phyloP scores from a whole-genome alignment of 176 grass and related monocot genomes.

The Avena sativa region DNA sequence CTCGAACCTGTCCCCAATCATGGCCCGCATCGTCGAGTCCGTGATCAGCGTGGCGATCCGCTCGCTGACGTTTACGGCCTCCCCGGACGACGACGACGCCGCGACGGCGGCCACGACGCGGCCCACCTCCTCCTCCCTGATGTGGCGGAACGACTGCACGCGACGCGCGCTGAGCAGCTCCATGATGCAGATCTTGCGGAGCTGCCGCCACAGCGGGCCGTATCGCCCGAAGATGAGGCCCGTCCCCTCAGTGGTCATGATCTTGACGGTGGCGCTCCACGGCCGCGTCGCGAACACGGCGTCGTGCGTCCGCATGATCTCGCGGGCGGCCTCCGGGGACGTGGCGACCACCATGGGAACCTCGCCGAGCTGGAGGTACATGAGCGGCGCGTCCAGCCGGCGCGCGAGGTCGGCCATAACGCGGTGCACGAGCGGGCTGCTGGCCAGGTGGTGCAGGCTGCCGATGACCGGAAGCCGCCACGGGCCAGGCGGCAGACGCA shows the following conservation, averaged over 20 bases:
- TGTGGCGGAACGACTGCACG: constrained; percentile 41
- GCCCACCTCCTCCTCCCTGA: constrained; percentile 40
- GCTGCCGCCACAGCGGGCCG: constrained; percentile 39
- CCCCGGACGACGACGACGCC: background rate
- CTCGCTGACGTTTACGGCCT: constrained; percentile 39
- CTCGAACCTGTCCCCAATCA: constrained; percentile 9
- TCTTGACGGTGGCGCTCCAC: background rate
- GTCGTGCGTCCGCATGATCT: background rate
- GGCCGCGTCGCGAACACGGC: background rate
- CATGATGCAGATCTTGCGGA: constrained; percentile 18
- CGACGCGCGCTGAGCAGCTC: constrained; percentile 43
- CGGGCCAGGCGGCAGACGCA: constrained; percentile 12
- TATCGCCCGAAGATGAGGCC: constrained; percentile 40
- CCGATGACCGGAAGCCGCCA: background rate
- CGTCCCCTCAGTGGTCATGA: background rate
- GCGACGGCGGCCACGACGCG: constrained; percentile 20
- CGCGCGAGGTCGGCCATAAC: background rate
- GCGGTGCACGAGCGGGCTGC: constrained; percentile 16
- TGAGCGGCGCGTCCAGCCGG: background rate
- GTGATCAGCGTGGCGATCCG: background rate
- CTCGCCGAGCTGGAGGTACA: constrained; percentile 19
- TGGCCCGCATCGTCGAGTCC: background rate
- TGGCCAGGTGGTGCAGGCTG: constrained; percentile 3
- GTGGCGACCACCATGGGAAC: constrained; percentile 6
- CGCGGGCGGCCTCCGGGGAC: background rate